Evolutionary conservation across 2,329 filamentous ascomycete genomes (phyloP).

Genomic region (Tolypocladium nubicola): DNA sequence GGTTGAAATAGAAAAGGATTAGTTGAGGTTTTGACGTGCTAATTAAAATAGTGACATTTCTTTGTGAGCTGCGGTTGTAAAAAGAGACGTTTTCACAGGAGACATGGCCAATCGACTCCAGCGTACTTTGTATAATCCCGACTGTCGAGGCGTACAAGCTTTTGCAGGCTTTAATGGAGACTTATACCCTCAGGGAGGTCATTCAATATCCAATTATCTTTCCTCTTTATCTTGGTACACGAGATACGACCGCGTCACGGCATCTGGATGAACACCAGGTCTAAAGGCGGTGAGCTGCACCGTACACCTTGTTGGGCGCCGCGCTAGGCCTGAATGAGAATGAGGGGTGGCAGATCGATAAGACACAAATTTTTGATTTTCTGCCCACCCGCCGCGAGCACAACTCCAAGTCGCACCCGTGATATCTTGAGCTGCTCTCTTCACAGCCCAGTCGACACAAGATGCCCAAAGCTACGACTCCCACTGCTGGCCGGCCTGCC

Average conservation of each 20-base stretch:
- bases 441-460: slow-evolving; percentile 8
- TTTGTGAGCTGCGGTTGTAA: background rate
- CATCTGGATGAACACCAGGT: background rate
- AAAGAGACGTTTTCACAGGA: background rate
- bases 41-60: background rate
- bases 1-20: background rate
- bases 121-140: background rate
- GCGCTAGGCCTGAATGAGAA: slow-evolving; percentile 17
- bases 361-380: slow-evolving; percentile 26
- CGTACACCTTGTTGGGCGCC: background rate
- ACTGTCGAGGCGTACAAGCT: background rate
- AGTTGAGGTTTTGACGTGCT: no score
- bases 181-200: no score
- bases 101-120: background rate
- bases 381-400: slow-evolving; percentile 10
- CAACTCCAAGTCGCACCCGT: background rate
- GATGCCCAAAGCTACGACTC: slow-evolving; percentile 73
- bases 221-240: background rate
- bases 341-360: slow-evolving; percentile 30
- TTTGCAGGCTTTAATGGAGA: background rate
- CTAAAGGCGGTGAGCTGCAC: slow-evolving; percentile 19
- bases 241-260: background rate
- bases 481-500: slow-evolving; percentile 43
- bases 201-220: background rate
- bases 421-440: background rate